Conservation (phyloP, 2,329 filamentous ascomycete genomes). For the Colletotrichum sp. region DNA sequence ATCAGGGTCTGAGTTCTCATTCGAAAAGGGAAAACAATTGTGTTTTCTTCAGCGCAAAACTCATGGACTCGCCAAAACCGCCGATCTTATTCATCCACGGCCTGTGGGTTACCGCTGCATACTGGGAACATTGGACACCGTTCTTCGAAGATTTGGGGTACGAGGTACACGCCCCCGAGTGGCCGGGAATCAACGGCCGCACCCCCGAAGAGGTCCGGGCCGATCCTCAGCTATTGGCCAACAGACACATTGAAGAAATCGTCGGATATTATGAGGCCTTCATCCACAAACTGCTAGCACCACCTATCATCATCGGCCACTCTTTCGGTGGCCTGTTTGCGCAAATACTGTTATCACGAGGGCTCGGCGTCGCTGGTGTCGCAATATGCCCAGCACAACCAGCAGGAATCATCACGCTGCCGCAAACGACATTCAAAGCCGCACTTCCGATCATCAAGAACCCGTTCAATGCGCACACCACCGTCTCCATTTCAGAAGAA, state of each 20-base stretch:
- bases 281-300: constrained; percentile 21
- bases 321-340: constrained; percentile 27
- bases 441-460: constrained; percentile 20
- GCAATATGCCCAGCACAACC: constrained; percentile 24
- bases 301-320: constrained; percentile 27
- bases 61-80: constrained; percentile 6
- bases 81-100: constrained; percentile 27
- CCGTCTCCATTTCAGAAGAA: constrained; percentile 20
- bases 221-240: constrained; percentile 20
- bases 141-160: constrained; percentile 22
- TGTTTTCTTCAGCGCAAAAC: not conserved
- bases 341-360: constrained; percentile 24
- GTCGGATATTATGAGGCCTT: constrained; percentile 25
- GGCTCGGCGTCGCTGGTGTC: constrained; percentile 21
- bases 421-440: constrained; percentile 22
- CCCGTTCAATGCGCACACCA: constrained; percentile 20
- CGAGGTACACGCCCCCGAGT: constrained; percentile 25
- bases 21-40: not conserved
- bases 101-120: constrained; percentile 27
- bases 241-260: constrained; percentile 23
- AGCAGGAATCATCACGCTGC: constrained; percentile 23
- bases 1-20: not conserved
- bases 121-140: constrained; percentile 27
- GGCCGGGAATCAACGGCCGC: constrained; percentile 27
- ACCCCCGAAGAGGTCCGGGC: constrained; percentile 23